Evolutionary conservation across 1,284 basidiomycete species (phyloP), one percentile per base, ranked within the genome.

Genomic region (Malassezia dermatis): DNA sequence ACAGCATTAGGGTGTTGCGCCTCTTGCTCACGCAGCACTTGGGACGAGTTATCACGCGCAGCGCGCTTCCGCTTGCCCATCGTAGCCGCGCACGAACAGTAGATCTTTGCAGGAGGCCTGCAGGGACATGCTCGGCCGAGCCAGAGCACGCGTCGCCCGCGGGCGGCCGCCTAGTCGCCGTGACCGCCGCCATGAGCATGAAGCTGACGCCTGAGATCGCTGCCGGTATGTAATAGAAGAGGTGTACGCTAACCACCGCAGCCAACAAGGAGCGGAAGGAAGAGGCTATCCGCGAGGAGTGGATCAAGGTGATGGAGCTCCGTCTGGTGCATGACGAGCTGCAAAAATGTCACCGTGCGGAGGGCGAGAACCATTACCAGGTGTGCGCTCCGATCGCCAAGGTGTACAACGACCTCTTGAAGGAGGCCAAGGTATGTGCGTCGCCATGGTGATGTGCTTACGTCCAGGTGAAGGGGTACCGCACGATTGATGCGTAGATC

Each of bases 251-350:
- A n/a, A 8, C 12, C 15, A 19, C 6, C 12, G 1, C 71, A 80
- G 79, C 76, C 55, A 75, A 75, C 57, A 69, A 77, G 60, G 72
- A 74, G 48, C 80, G 81, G 62, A 85, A 87, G 47, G 89, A 93
- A 58, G 79, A 83, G 44, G 80, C 83, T 76, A 80, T 96, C 69
- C 85, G 88, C 57, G 89, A 94, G 78, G 86, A 86, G 53, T 98
- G 93, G 93, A 81, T 96, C 42, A 85, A 84, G 69, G 84, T 86
- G 24, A 94, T 96, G 89, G 89, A 96, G 77, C 84, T 85, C 23
- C 83, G 88, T 47, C 80, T 98, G 56, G 88, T 95, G 49, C 83
- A 85, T 60, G 85, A 89, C 61, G 88, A 94, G 77, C 82, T 98
- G 53, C 82, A 84, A 61, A 91, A 89, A 76, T 98, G 93, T 77